These are phyloP conservation scores for Hanseniaspora thailandica DNA, from an alignment of 805 yeast species.

Conservation along the genomic window DNA sequence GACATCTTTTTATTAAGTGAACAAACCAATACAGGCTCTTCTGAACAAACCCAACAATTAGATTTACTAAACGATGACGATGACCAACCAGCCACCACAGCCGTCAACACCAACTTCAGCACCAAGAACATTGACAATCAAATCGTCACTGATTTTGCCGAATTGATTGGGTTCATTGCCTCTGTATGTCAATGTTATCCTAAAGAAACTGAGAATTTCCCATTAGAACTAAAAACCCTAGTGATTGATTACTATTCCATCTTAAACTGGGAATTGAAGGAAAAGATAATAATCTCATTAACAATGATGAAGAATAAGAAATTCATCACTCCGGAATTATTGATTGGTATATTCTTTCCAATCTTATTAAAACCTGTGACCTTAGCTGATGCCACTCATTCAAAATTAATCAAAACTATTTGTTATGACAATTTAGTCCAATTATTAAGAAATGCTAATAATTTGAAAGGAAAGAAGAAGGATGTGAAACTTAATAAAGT, in stretches of 20 bases:
- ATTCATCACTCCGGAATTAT: conserved; percentile 61
- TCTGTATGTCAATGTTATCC: conserved; percentile 89
- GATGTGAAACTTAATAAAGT: conserved; percentile 81
- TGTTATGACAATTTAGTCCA: conserved; percentile 70
- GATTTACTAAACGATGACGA: conserved; percentile 20
- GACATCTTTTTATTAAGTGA: conserved; percentile 68
- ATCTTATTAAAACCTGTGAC: conserved; percentile 33
- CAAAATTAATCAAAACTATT: conserved; percentile 71
- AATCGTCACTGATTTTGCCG: conserved; percentile 47
- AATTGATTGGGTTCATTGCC: conserved; percentile 77
- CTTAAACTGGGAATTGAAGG: conserved; percentile 73
- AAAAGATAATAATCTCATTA: conserved; percentile 78
- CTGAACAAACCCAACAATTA: conserved; percentile 29
- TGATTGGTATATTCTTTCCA: conserved; percentile 83
- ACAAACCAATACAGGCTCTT: conserved; percentile 24
- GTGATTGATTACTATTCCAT: conserved; percentile 67
- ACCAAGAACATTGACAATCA: conserved; percentile 24
- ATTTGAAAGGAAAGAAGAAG: conserved; percentile 48
- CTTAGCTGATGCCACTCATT: conserved; percentile 47
- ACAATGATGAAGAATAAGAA: conserved; percentile 84
- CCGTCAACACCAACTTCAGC: conserved; percentile 1
- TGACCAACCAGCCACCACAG: conserved; percentile 21
- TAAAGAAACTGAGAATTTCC: conserved; percentile 72
- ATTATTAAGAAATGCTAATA: conserved; percentile 67
- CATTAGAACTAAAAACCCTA: conserved; percentile 62